Evolutionary conservation across 2,329 filamentous ascomycete species (phyloP), one percentile per base, ranked within the genome.

Genomic region (Trichophyton rubrum): DNA sequence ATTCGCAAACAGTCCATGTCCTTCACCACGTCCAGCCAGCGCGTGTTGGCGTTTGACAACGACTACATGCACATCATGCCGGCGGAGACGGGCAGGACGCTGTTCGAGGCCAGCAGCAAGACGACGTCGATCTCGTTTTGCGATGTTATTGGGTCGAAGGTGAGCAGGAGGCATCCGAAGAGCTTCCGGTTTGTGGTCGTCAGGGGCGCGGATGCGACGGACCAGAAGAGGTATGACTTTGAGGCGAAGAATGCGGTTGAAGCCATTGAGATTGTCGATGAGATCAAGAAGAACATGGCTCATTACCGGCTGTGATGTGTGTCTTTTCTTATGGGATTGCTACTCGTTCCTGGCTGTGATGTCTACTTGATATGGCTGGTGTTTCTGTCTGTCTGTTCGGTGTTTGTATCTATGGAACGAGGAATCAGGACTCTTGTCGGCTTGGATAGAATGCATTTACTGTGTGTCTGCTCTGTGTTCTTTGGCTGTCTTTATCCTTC

Each of bases 31-130:
- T 81, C 80, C 3, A 82, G 82, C 56, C 80, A 82, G 20, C 79
- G 82, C 45, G 81, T 84, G 11, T 72, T 86, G 22, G 80, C 83
- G 6, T 81, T 86, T 58, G 84, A 85, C 64, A 82, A 81, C 59
- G 84, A 86, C 65, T 85, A 84, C 68, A 80, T 86, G 71, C 83
- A 85, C 68, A 83, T 86, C 63, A 81, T 86, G 75, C 83, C 84
- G 5, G 72, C 71, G 2, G 77, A 79, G 45, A 75, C 75, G 3
- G 79, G 79, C n/a, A 84, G 82, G 65, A 78, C 79, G 3, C 69
- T 75, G 3, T 79, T 78, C 58, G 77, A 79, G 24, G 69, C 66
- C 9, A 70, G 68, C 58, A 74, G 74, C 27, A 84, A 83, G 67
- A 81, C 79, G 5, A 84, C 82, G 7, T 84, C 82, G 22, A 82